Base-by-base conservation (phyloP, 2,329 filamentous ascomycete species). In the Ophiobolus disseminans region DNA sequence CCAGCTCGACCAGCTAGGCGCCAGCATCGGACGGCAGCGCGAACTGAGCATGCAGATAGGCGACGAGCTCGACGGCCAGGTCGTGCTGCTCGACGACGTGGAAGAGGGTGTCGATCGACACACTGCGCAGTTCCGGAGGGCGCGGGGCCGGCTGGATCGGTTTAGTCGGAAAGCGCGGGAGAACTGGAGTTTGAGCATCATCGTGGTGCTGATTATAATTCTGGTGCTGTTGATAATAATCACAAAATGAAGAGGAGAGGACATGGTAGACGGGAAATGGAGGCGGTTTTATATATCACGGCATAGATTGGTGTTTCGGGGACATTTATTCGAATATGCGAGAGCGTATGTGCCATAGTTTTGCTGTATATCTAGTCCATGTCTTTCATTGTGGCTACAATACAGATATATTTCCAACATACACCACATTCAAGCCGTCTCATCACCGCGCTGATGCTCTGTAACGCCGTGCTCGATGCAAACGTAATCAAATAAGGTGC, bases 31-130 rank as follows among this genome's bases (percentile, higher is more conserved):
- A 3, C 85, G 94, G 30, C 94, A 97, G 78, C 82, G 95, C 40
- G 90, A 97, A 76, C 80, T 99, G 53, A 92, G 88, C 69, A 95
- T 97, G 78, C 90, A 94, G 77, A 97, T 99, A 65, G 93, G 94
- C 22, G 90, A 97, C 71, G 94, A 99, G 79, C 81, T 99, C 26
- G 94, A 97, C 63, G 88, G 86, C 60, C 94, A 99, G 66, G 89
- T 95, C 28, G 82, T 88, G 61, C 80, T 99, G 79, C 80, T 99
- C 22, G 93, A 97, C 70, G 93, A 96, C 64, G 86, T 95, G 35
- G 94, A 97, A 68, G 82, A 83, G 35, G 82, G 87, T 16, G 89
- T 92, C 6, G 91, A 96, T 70, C 79, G 92, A 48, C 92, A 97
- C 75, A 83, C 88, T 70, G 80, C 79, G 20, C 85, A 89, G 40